Evolutionary conservation across 495 filamentous ascomycete species (phyloP).

Genomic region (Hypoxylon crocopeplum): DNA sequence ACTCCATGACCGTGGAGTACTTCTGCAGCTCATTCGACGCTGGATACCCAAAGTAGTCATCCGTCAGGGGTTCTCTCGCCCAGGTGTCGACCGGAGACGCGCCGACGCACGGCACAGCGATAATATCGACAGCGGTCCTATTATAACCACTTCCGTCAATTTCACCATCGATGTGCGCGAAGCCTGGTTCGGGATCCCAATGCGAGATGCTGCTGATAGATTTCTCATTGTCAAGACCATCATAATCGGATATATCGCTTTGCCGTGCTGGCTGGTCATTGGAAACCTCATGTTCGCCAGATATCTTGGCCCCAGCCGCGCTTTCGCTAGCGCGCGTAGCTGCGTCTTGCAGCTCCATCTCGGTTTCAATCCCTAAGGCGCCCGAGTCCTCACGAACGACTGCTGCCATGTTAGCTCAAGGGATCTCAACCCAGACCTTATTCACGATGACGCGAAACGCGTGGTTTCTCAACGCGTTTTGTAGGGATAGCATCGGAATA

Average conservation of each 20-base stretch:
- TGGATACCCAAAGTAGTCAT: conserved; percentile 42
- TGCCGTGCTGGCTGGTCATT: conserved; percentile 2
- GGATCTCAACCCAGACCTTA: not conserved
- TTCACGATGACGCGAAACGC: conserved; percentile 13
- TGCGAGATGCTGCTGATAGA: conserved; percentile 30
- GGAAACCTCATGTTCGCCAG: not conserved
- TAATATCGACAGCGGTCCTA: conserved; percentile 54
- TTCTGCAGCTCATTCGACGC: conserved; percentile 27
- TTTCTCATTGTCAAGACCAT: conserved; percentile 21
- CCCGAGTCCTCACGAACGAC: conserved; percentile 12
- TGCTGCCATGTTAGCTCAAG: conserved; percentile 1
- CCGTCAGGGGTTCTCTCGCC: conserved; percentile 46
- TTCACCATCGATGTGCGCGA: conserved; percentile 51
- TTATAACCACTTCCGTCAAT: conserved; percentile 51
- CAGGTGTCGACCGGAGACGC: conserved; percentile 54
- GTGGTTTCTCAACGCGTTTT: not conserved
- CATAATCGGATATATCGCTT: conserved; percentile 18
- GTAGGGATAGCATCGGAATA: not conserved
- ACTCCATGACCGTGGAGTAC: conserved; percentile 37
- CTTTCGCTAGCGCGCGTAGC: not conserved
- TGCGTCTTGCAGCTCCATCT: conserved; percentile 25
- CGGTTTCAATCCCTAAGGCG: conserved; percentile 4
- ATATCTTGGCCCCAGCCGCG: conserved; percentile 4
- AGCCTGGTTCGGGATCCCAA: conserved; percentile 45
- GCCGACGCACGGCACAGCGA: conserved; percentile 55